Percentiles rank a stretch among this genome's conserved stretches.
Conservation (phyloP, 768 basidiomycete genomes). For the Podaxis pistillaris region DNA sequence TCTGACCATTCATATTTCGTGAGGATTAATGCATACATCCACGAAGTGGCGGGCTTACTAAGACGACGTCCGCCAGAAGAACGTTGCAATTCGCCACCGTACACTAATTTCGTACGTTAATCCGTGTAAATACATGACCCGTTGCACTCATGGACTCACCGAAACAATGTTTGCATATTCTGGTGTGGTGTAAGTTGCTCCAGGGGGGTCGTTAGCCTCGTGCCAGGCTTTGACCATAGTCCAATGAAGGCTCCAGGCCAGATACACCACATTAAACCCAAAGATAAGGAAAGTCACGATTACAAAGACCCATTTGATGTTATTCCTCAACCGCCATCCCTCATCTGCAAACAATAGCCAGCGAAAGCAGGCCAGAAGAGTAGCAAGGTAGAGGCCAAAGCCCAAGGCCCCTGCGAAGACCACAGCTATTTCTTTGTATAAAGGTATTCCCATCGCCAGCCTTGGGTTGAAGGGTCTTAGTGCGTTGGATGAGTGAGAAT, state of each 20-base stretch:
- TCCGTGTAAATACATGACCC: neutral
- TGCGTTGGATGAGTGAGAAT: neutral
- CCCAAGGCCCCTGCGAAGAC: neutral
- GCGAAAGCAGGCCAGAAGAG: neutral
- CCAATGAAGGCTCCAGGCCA: constrained; percentile 1
- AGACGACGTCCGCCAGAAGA: neutral
- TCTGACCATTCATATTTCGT: neutral
- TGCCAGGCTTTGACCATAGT: neutral
- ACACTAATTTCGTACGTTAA: neutral
- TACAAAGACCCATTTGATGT: neutral
- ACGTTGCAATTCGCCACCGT: neutral
- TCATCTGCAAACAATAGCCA: neutral
- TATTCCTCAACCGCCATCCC: neutral
- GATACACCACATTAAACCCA: neutral
- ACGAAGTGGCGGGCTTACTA: neutral
- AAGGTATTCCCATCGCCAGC: neutral
- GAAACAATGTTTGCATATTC: neutral
- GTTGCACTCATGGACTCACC: neutral
- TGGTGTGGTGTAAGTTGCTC: neutral
- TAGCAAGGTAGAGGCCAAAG: neutral
- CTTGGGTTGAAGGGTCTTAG: neutral
- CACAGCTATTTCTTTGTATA: neutral
- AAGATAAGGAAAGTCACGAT: neutral
- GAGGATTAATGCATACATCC: neutral
- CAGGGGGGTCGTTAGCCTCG: neutral